Percentiles rank a stretch among this genome's conserved stretches.
Conservation (phyloP, 441 rosid genomes). For the Dalechampia spathulata region DNA sequence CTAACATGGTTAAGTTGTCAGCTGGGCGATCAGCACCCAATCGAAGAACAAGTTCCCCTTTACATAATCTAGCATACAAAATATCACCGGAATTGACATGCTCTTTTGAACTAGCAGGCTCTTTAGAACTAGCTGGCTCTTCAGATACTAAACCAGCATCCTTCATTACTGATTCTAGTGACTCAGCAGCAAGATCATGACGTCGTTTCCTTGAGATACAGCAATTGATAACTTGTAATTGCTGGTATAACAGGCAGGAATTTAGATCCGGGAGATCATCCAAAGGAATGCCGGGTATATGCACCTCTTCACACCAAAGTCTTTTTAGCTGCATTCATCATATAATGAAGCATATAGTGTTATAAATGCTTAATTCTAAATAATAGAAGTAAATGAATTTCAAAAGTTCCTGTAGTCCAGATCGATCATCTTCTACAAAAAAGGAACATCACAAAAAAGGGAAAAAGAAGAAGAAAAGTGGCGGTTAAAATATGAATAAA, state of each 20-base stretch:
- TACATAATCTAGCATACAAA: slow-evolving; percentile 52
- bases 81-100: slow-evolving; percentile 25
- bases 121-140: slow-evolving; percentile 28
- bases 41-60: slow-evolving; percentile 72
- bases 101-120: slow-evolving; percentile 18
- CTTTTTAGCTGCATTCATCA: slow-evolving; percentile 58
- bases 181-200: slow-evolving; percentile 45
- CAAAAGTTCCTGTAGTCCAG: too few species aligned
- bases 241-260: slow-evolving; percentile 81
- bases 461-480: background rate
- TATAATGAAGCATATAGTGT: slow-evolving; percentile 13
- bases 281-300: slow-evolving; percentile 69
- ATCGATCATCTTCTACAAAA: background rate
- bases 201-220: slow-evolving; percentile 81
- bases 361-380: too few species aligned
- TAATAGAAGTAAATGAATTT: too few species aligned
- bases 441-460: background rate
- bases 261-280: slow-evolving; percentile 73
- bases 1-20: slow-evolving; percentile 70
- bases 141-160: slow-evolving; percentile 38
- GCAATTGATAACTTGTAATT: slow-evolving; percentile 85
- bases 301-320: slow-evolving; percentile 69
- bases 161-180: slow-evolving; percentile 59
- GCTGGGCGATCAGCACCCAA: slow-evolving; percentile 52
- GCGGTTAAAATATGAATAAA: background rate